phyloP scores from a whole-genome alignment of 176 grass and related monocot species.

The Triticum turgidum region DNA sequence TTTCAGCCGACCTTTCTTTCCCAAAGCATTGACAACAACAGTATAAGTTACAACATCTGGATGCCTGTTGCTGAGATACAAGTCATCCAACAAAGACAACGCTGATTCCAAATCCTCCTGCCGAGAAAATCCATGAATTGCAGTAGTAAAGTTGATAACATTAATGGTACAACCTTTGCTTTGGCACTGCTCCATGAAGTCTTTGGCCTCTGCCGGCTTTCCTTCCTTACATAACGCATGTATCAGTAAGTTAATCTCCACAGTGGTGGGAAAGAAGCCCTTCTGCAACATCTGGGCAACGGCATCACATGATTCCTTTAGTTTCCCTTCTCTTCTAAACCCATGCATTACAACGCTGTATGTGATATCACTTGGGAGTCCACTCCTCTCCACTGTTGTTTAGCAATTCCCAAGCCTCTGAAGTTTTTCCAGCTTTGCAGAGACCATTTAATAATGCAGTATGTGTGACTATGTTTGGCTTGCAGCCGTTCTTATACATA shows the following conservation, averaged over 20 bases:
- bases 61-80: constrained; percentile 93
- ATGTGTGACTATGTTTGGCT: constrained; percentile 88
- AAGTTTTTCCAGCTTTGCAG: constrained; percentile 71
- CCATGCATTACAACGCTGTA: constrained; percentile 95
- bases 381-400: constrained; percentile 72
- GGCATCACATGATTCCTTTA: constrained; percentile 80
- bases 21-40: constrained; percentile 76
- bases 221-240: constrained; percentile 61
- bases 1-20: constrained; percentile 76
- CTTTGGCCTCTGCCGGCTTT: constrained; percentile 65
- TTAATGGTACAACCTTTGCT: constrained; percentile 82
- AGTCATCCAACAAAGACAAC: constrained; percentile 86
- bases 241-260: constrained; percentile 89
- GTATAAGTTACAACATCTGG: constrained; percentile 94
- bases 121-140: constrained; percentile 88
- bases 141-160: constrained; percentile 94
- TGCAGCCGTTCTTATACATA: constrained; percentile 77
- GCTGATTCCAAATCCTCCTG: constrained; percentile 77
- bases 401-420: constrained; percentile 77
- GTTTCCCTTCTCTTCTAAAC: constrained; percentile 83
- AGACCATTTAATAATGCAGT: constrained; percentile 87
- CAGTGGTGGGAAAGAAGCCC: constrained; percentile 77
- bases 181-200: constrained; percentile 89
- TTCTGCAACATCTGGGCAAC: constrained; percentile 80
- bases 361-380: constrained; percentile 78